Conservation (phyloP, 2,329 filamentous ascomycete species). For the Geosmithia flava region DNA sequence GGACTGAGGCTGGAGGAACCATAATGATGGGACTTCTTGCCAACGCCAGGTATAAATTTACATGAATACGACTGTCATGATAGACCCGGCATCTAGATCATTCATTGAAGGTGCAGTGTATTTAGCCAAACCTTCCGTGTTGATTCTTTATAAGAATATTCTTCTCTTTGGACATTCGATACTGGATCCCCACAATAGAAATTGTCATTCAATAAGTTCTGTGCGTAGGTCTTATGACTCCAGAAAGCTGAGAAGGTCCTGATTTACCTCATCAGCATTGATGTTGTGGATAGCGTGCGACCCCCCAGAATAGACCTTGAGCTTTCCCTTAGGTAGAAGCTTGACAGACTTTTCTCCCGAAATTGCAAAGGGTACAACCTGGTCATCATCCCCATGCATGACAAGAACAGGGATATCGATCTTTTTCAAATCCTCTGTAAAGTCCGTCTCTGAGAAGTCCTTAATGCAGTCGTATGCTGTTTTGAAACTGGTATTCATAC, state of each 20-base stretch:
- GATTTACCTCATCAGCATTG: conserved; percentile 19
- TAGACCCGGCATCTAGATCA: too few species aligned
- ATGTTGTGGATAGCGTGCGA: conserved; percentile 24
- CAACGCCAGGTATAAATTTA: too few species aligned
- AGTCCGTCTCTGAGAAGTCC: conserved; percentile 26
- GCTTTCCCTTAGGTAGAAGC: conserved; percentile 19
- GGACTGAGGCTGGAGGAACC: too few species aligned
- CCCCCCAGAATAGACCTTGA: conserved; percentile 25
- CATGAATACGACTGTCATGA: too few species aligned
- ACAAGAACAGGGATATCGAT: conserved; percentile 24
- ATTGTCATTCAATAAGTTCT: too few species aligned
- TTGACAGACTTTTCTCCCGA: conserved; percentile 16
- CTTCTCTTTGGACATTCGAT: too few species aligned
- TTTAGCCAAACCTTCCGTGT: too few species aligned
- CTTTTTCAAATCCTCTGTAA: conserved; percentile 23
- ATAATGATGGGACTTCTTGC: too few species aligned
- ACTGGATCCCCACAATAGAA: too few species aligned
- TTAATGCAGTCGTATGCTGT: conserved; percentile 23
- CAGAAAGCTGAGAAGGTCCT: conserved; percentile 19
- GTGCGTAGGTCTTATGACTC: neutral
- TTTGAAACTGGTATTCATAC: conserved; percentile 23
- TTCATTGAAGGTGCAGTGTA: too few species aligned
- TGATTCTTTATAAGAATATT: too few species aligned
- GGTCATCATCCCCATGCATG: conserved; percentile 26
- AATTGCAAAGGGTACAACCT: conserved; percentile 22